Evolutionary conservation across 441 rosid genomes (phyloP).

Genomic region (Capsella rubella): DNA sequence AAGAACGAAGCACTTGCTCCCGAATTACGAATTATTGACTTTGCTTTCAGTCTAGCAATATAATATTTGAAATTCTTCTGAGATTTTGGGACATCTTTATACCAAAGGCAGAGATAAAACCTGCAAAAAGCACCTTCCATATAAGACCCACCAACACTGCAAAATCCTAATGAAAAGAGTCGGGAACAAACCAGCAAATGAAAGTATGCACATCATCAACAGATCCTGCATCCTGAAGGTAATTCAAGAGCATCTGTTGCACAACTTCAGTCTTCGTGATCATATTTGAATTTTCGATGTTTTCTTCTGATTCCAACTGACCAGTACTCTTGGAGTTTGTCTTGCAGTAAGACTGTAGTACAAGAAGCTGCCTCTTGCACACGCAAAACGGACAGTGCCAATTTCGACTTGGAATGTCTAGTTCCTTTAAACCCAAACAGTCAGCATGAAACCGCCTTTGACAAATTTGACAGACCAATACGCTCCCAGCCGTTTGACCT

Average conservation of each 20-base stretch:
- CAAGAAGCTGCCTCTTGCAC: slow-evolving; percentile 89
- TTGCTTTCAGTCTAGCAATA: slow-evolving; percentile 87
- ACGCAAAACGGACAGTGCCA: slow-evolving; percentile 91
- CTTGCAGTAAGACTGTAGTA: slow-evolving; percentile 81
- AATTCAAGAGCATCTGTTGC: slow-evolving; percentile 93
- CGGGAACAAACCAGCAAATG: slow-evolving; percentile 81
- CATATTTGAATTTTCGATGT: slow-evolving; percentile 54
- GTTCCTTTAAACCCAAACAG: slow-evolving; percentile 90
- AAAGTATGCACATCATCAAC: slow-evolving; percentile 82
- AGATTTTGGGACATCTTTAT: slow-evolving; percentile 88
- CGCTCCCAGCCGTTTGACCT: slow-evolving; percentile 68
- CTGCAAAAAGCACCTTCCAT: slow-evolving; percentile 56
- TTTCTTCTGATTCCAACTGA: slow-evolving; percentile 47
- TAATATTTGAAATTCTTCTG: slow-evolving; percentile 72
- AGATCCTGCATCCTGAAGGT: slow-evolving; percentile 89
- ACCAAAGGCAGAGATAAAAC: slow-evolving; percentile 97
- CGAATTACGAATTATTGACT: slow-evolving; percentile 81
- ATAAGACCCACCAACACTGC: slow-evolving; percentile 41
- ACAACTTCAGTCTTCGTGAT: slow-evolving; percentile 74
- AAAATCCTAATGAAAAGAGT: slow-evolving; percentile 33
- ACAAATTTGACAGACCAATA: slow-evolving; percentile 86
- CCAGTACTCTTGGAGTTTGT: slow-evolving; percentile 61
- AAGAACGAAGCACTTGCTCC: slow-evolving; percentile 66
- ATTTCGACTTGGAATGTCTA: slow-evolving; percentile 69
- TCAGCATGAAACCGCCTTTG: slow-evolving; percentile 84